Percentiles rank a stretch among this genome's conserved stretches.
Conservation (phyloP, 2,329 filamentous ascomycete species). For the Aspergillus pseudonomiae region DNA sequence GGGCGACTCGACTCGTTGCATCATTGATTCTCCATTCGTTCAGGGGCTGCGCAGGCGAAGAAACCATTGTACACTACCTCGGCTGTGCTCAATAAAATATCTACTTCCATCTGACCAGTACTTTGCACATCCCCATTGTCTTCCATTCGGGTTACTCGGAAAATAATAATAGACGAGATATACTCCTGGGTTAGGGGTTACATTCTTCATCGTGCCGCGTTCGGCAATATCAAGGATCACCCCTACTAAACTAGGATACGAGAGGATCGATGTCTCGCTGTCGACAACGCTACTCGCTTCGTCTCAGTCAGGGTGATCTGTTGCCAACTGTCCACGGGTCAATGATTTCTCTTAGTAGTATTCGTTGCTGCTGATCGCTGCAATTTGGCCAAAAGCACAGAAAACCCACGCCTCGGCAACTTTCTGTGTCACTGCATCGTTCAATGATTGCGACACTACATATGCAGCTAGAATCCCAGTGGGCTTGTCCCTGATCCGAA, state of each 20-base stretch:
- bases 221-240: background rate
- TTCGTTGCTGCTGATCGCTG: background rate
- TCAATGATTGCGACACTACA: background rate
- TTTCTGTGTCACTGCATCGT: background rate
- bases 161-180: background rate
- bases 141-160: background rate
- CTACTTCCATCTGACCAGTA: background rate
- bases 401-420: background rate
- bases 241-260: background rate
- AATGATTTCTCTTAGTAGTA: background rate
- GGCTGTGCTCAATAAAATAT: background rate
- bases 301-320: background rate
- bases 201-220: slow-evolving; percentile 2
- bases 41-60: background rate
- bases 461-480: slow-evolving; percentile 1
- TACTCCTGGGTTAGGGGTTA: background rate
- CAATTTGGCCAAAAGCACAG: background rate
- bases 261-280: background rate
- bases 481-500: background rate
- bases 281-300: background rate
- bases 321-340: background rate
- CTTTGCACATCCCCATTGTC: background rate
- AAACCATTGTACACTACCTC: background rate
- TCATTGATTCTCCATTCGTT: slow-evolving; percentile 3
- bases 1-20: background rate